Evolutionary conservation across 2,329 filamentous ascomycete genomes (phyloP).

Genomic region (Exophiala aquamarina): DNA sequence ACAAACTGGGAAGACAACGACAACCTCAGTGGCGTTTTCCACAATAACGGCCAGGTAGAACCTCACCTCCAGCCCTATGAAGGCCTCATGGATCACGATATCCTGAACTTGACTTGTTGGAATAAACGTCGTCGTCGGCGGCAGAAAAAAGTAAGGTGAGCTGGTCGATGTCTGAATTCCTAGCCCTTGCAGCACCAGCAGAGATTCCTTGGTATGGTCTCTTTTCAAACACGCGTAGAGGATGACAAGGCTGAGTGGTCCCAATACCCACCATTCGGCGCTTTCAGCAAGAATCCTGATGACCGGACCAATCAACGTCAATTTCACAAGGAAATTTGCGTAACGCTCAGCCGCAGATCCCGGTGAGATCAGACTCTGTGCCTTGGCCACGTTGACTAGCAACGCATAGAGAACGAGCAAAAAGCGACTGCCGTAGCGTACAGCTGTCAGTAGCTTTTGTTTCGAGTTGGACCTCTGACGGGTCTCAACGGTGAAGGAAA

Average conservation of each 20-base stretch:
- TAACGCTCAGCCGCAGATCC: constrained; percentile 32
- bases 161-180: constrained; percentile 85
- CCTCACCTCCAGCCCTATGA: constrained; percentile 83
- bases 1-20: constrained; percentile 87
- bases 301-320: constrained; percentile 30
- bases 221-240: constrained; percentile 48
- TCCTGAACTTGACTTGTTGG: constrained; percentile 91
- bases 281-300: constrained; percentile 34
- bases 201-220: constrained; percentile 69
- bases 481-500: constrained; percentile 88
- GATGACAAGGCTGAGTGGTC: constrained; percentile 38
- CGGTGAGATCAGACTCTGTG: constrained; percentile 34
- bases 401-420: constrained; percentile 44
- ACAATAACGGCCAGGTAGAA: constrained; percentile 91
- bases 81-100: constrained; percentile 92
- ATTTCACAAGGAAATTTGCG: constrained; percentile 32
- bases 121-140: constrained; percentile 70
- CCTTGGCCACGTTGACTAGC: constrained; percentile 36
- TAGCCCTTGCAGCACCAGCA: constrained; percentile 83
- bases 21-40: constrained; percentile 80
- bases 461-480: constrained; percentile 55
- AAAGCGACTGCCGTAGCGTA: constrained; percentile 47
- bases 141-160: constrained; percentile 65
- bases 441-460: constrained; percentile 41
- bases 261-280: constrained; percentile 44